Conservation (phyloP, 768 basidiomycete genomes). For the Lentinula aciculospora region DNA sequence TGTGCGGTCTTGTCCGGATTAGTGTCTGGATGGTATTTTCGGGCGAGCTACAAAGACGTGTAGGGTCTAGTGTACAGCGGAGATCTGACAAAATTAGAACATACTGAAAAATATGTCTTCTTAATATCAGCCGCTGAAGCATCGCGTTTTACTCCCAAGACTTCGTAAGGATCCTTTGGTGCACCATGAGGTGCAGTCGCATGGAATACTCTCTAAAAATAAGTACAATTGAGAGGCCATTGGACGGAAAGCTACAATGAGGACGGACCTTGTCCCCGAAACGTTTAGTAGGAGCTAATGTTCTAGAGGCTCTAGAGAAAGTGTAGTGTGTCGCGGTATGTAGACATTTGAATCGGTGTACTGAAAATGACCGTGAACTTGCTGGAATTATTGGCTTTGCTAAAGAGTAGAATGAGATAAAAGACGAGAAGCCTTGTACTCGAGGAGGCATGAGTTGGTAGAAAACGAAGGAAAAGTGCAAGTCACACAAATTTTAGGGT, state of each 20-base stretch:
- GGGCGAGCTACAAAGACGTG: conserved; percentile 68
- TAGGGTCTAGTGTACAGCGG: background rate
- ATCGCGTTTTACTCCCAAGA: conserved; percentile 84
- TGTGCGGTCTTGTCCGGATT: conserved; percentile 89
- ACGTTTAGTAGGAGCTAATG: conserved; percentile 18
- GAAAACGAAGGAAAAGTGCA: conserved; percentile 4
- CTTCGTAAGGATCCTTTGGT: conserved; percentile 82
- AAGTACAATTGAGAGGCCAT: conserved; percentile 14
- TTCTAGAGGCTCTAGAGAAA: conserved; percentile 9
- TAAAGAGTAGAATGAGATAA: conserved; percentile 55
- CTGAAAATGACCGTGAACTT: conserved; percentile 30
- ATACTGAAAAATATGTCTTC: conserved; percentile 92
- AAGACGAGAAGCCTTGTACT: conserved; percentile 45
- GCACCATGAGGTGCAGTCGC: conserved; percentile 50
- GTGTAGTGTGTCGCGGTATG: conserved; percentile 18
- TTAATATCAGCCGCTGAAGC: conserved; percentile 88
- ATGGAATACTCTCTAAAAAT: conserved; percentile 68
- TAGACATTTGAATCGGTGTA: conserved; percentile 32
- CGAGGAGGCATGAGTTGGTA: conserved; percentile 42
- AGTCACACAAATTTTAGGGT: background rate
- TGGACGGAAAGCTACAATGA: conserved; percentile 8
- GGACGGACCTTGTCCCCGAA: conserved; percentile 34
- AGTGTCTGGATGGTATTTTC: conserved; percentile 97
- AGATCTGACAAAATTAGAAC: conserved; percentile 20
- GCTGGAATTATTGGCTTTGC: conserved; percentile 28